These are phyloP conservation scores for Pestalotiopsis sp. DNA, from an alignment of 2,329 filamentous ascomycete genomes.

Conservation along the genomic window DNA sequence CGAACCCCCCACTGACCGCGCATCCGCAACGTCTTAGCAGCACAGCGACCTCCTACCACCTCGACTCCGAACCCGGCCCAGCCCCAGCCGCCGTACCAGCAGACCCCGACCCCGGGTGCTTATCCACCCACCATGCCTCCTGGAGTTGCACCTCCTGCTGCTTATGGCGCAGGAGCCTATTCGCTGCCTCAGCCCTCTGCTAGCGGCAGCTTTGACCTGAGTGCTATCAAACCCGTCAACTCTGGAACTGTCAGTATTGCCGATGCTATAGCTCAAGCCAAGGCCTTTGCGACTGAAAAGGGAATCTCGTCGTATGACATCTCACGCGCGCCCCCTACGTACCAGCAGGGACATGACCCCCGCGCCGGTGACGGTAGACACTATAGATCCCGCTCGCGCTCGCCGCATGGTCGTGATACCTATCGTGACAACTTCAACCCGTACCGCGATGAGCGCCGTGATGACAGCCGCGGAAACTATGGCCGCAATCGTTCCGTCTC, in stretches of 20 bases:
- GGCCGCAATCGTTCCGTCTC: constrained; percentile 76
- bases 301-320: constrained; percentile 65
- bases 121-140: constrained; percentile 40
- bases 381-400: constrained; percentile 74
- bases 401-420: constrained; percentile 67
- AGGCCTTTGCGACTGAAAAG: constrained; percentile 79
- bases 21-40: constrained; percentile 17
- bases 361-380: constrained; percentile 52
- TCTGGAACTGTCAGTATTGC: constrained; percentile 82
- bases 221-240: constrained; percentile 75
- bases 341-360: constrained; percentile 37
- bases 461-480: constrained; percentile 58
- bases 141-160: constrained; percentile 36
- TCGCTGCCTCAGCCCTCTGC: constrained; percentile 67
- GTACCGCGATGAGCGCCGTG: constrained; percentile 83
- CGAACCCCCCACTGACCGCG: constrained; percentile 18
- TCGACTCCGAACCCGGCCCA: constrained; percentile 44
- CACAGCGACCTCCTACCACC: constrained; percentile 42
- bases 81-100: constrained; percentile 40
- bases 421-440: constrained; percentile 79
- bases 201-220: constrained; percentile 79
- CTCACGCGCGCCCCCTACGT: constrained; percentile 44
- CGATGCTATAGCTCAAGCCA: constrained; percentile 83
- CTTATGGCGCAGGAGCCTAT: constrained; percentile 41
- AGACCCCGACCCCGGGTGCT: constrained; percentile 38